Percentiles rank a stretch among this genome's conserved stretches.
phyloP scores from a whole-genome alignment of 2,329 filamentous ascomycete species.

The Clonostachys byssicola region DNA sequence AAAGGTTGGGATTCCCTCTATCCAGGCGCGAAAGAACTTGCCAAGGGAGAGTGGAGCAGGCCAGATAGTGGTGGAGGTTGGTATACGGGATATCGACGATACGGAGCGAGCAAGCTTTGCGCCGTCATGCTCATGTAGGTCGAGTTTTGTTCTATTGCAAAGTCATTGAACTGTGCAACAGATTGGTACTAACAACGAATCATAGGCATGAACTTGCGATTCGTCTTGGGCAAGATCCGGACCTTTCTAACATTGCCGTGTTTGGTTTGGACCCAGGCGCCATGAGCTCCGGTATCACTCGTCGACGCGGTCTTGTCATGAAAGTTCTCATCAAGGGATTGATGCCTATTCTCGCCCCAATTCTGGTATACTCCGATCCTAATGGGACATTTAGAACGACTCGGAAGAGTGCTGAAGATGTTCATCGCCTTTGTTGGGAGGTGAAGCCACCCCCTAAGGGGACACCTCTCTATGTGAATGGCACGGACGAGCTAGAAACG shows the following conservation, averaged over 20 bases:
- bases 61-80: constrained; percentile 16
- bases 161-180: no score
- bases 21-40: constrained; percentile 19
- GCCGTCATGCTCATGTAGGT: constrained; percentile 25
- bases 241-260: constrained; percentile 24
- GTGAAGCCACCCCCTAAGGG: constrained; percentile 12
- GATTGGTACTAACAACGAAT: no score
- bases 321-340: constrained; percentile 12
- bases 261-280: constrained; percentile 30
- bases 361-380: constrained; percentile 14
- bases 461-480: constrained; percentile 25
- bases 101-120: constrained; percentile 32
- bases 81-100: constrained; percentile 23
- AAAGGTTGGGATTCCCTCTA: constrained; percentile 17
- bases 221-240: constrained; percentile 24
- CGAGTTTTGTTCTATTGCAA: no score
- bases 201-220: constrained; percentile 23
- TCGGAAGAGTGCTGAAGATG: constrained; percentile 24
- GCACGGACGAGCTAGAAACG: constrained; percentile 17
- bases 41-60: constrained; percentile 25
- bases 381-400: constrained; percentile 21
- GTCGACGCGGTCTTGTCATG: constrained; percentile 15
- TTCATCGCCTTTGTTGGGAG: constrained; percentile 21
- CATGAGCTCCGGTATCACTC: constrained; percentile 24
- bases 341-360: constrained; percentile 12